Base-by-base conservation (phyloP, 2,329 filamentous ascomycete genomes). In the Cercospora sp. region DNA sequence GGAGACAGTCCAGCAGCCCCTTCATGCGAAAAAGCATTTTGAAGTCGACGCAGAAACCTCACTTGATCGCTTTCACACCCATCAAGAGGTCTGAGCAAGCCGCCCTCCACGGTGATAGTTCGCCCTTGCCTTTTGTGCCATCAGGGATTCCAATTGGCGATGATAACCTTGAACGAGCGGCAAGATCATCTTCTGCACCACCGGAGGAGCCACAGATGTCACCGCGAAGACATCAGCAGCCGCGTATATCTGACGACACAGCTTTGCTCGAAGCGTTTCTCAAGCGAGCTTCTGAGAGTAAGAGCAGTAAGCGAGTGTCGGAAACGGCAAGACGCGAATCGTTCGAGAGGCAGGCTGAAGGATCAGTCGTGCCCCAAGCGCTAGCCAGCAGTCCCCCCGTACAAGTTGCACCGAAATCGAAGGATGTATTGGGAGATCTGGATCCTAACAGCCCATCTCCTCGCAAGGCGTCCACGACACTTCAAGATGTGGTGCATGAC, bases 201-300 rank as follows among this genome's bases (percentile, higher is more conserved):
- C 76, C 76, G 26, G 77, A 77, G 63, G 74, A 77, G 65, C 75
- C 76, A 5, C 69, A 73, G 30, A 75, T 70, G 63, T 71, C 69
- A 34, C 72, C 68, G 8, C 71, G 66, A 26, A 75, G 70, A 68
- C 68, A 72, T 30, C 55, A 69, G 21, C 71, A 74, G 45, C 76
- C 77, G 71, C 80, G 66, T 68, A 79, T 73, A 59, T 84, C 69
- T 75, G 82, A 83, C 65, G 83, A 85, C 68, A 85, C 83, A 7
- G 83, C 82, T 1, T 74, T 84, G 16, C 75, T 85, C 5, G 82
- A 83, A 68, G 82, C 83, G 40, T 85, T 85, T 70, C 78, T 85
- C 51, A 82, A 76, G 18, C 81, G 82, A 8, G 82, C 82, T n/a
- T 82, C 80, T n/a, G 80, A 82, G 32, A 83, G 77, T 70, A 84